A percentile compares a stretch with the other conserved stretches of the same genome.
These are phyloP conservation scores for Scutellaria minor DNA, from an alignment of 257 asterid species.

Conservation along the genomic window DNA sequence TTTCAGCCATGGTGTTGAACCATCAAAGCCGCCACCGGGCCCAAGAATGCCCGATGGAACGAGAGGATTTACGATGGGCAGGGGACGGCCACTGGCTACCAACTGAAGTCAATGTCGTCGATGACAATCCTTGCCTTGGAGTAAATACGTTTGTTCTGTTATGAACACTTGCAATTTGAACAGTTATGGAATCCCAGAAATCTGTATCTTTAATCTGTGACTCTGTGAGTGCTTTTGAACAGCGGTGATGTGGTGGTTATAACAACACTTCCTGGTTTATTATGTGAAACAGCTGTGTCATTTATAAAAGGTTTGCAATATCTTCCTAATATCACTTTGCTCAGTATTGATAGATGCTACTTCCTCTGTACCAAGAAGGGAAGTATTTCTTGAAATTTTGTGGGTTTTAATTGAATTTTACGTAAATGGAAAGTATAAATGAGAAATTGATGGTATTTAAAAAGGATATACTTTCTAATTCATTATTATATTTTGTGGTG, in stretches of 20 bases:
- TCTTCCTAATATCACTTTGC: neutral
- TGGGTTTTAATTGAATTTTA: too few relatives aligned
- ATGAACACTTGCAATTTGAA: conserved; percentile 12
- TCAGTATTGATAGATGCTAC: too few relatives aligned
- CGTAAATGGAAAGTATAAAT: too few relatives aligned
- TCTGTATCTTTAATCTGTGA: neutral
- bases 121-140: conserved; percentile 30
- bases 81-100: conserved; percentile 74
- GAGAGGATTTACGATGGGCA: conserved; percentile 83
- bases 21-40: conserved; percentile 93
- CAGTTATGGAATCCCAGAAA: neutral
- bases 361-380: too few relatives aligned
- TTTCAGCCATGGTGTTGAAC: conserved; percentile 56
- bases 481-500: too few relatives aligned
- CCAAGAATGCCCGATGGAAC: conserved; percentile 99
- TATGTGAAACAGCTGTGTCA: conserved; percentile 16
- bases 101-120: conserved; percentile 31
- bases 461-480: too few relatives aligned
- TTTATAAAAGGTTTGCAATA: conserved; percentile 12
- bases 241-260: neutral
- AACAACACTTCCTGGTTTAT: conserved; percentile 4
- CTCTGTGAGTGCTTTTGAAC: conserved; percentile 15
- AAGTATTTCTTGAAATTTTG: too few relatives aligned
- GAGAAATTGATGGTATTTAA: too few relatives aligned
- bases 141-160: conserved; percentile 33